These are phyloP conservation scores for Komagataella populi DNA, from an alignment of 805 yeast genomes.

Conservation along the genomic window DNA sequence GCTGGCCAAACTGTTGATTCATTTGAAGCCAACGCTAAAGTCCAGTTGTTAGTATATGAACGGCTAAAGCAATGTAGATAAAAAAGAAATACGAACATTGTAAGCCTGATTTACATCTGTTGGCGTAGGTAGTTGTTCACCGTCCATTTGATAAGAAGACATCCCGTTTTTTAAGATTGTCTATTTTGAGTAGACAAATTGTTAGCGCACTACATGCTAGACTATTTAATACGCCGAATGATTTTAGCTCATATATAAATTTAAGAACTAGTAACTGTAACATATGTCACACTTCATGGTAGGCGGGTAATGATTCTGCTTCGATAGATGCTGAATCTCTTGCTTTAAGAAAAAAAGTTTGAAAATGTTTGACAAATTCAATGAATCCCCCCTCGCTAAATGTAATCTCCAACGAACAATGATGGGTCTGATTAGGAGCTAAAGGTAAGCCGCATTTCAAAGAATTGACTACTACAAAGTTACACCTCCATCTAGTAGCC, in stretches of 20 bases:
- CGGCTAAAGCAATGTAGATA: neutral
- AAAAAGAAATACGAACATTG: neutral
- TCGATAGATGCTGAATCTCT: conserved; percentile 15
- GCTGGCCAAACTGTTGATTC: conserved; percentile 40
- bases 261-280: neutral
- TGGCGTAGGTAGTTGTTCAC: neutral
- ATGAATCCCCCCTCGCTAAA: conserved; percentile 37
- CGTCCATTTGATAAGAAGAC: neutral
- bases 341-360: conserved; percentile 19
- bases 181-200: neutral
- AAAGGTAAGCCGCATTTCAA: conserved; percentile 16
- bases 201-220: neutral
- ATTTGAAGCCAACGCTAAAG: conserved; percentile 44
- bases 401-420: conserved; percentile 18
- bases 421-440: neutral
- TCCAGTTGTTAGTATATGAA: conserved; percentile 1
- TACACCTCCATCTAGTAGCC: conserved; percentile 31
- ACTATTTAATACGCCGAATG: neutral
- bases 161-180: neutral
- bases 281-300: conserved; percentile 10
- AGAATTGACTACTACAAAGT: conserved; percentile 19
- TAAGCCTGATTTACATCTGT: neutral
- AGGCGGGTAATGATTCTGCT: conserved; percentile 32
- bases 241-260: too few species aligned
- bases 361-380: conserved; percentile 22